Evolutionary conservation across 1,284 basidiomycete genomes (phyloP).

Genomic region (Bjerkandera adusta): DNA sequence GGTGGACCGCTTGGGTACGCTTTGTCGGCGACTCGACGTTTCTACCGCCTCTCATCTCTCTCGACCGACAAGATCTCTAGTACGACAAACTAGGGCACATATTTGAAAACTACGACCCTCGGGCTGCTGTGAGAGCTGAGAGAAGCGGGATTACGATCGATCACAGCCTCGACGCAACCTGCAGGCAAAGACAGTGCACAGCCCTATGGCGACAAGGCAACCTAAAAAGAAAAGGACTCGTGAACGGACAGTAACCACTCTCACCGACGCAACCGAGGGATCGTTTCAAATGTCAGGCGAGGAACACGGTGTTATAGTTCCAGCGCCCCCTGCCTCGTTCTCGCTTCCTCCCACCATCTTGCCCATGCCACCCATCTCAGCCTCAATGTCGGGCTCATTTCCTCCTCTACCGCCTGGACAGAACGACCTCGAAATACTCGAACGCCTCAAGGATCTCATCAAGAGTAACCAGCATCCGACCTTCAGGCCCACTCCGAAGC

Average conservation of each 20-base stretch:
- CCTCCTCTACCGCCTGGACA: slow-evolving; percentile 30
- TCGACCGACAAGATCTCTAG: no score
- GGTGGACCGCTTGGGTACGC: no score
- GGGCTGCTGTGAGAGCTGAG: no score
- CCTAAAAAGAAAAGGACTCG: slow-evolving; percentile 60
- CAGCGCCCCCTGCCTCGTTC: slow-evolving; percentile 20
- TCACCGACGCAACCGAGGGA: slow-evolving; percentile 53
- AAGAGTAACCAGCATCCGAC: slow-evolving; percentile 68
- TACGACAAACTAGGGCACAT: no score
- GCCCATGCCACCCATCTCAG: slow-evolving; percentile 25
- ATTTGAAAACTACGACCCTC: no score
- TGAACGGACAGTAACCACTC: slow-evolving; percentile 62
- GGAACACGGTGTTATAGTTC: slow-evolving; percentile 37
- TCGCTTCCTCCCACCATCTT: slow-evolving; percentile 29
- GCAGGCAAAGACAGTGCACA: slow-evolving; percentile 13
- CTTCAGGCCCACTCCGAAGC: slow-evolving; percentile 63
- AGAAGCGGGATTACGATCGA: no score
- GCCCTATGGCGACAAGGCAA: slow-evolving; percentile 54
- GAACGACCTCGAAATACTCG: slow-evolving; percentile 66
- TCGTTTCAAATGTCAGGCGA: slow-evolving; percentile 47
- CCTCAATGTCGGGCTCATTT: slow-evolving; percentile 22
- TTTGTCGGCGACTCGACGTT: no score
- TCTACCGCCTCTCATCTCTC: no score
- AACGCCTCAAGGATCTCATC: slow-evolving; percentile 70
- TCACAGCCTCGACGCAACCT: slow-evolving; percentile 10